Evolutionary conservation across 2,329 filamentous ascomycete genomes (phyloP).

Genomic region (Talaromyces amestolkiae): DNA sequence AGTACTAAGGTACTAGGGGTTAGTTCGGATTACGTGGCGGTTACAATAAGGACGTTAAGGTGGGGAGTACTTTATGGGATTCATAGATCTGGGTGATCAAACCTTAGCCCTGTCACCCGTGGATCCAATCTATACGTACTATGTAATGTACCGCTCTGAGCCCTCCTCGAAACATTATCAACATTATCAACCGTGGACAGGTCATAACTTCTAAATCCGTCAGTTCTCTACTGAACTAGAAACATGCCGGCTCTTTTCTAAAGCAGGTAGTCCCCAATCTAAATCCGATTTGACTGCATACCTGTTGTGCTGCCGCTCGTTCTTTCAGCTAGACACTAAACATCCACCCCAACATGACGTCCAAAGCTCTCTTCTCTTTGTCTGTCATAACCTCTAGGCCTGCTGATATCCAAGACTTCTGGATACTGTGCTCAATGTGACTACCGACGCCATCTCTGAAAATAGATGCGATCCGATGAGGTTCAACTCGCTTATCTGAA

Average conservation of each 20-base stretch:
- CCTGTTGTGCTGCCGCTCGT: constrained; percentile 26
- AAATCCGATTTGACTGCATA: constrained; percentile 33
- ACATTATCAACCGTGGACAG: too few relatives aligned
- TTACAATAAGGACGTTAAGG: background rate
- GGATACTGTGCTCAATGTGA: background rate
- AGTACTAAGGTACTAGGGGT: too few relatives aligned
- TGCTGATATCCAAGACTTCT: background rate
- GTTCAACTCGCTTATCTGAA: too few relatives aligned
- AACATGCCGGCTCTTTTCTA: background rate
- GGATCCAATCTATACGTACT: background rate
- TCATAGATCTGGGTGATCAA: background rate
- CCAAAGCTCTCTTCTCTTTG: constrained; percentile 28
- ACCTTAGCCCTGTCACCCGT: background rate
- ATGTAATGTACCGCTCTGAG: too few relatives aligned
- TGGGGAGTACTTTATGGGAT: background rate
- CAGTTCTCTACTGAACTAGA: background rate
- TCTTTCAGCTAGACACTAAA: constrained; percentile 28
- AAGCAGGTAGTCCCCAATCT: constrained; percentile 28
- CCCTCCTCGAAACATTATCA: too few relatives aligned
- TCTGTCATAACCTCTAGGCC: constrained; percentile 25
- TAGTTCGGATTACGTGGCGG: background rate
- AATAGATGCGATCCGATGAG: too few relatives aligned
- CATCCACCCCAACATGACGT: constrained; percentile 29
- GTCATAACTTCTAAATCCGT: background rate
- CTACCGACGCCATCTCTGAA: too few relatives aligned